Conservation (phyloP, 495 filamentous ascomycete species). For the Neurospora africana region DNA sequence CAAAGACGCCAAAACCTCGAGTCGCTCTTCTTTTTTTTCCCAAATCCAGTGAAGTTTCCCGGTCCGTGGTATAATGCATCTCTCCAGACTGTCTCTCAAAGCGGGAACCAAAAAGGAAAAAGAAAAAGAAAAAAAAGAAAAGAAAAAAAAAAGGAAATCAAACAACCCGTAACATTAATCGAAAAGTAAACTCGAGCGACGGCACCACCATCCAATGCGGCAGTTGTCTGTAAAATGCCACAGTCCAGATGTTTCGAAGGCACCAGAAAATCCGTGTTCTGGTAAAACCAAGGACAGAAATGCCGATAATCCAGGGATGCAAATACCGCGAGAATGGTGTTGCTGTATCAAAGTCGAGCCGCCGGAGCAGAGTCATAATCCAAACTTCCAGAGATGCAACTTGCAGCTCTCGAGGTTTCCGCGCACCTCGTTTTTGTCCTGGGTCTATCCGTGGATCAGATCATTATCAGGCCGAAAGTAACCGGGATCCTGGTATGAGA, state of each 20-base stretch:
- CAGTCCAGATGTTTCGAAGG: conserved; percentile 4
- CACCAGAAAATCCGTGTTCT: conserved; percentile 5
- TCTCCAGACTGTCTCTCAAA: conserved; percentile 8
- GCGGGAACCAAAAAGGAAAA: conserved; percentile 18
- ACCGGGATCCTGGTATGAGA: conserved; percentile 21
- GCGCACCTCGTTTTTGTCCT: conserved; percentile 23
- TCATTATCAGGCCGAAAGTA: conserved; percentile 14
- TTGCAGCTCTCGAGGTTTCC: conserved; percentile 32
- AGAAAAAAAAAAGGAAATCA: conserved; percentile 17
- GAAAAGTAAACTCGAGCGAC: conserved; percentile 19
- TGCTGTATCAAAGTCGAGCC: conserved; percentile 3
- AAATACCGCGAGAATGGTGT: background rate
- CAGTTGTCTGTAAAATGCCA: conserved; percentile 4
- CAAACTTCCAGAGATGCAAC: conserved; percentile 27
- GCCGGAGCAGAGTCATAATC: conserved; percentile 1
- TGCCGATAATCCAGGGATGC: conserved; percentile 1
- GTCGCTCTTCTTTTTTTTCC: conserved; percentile 8
- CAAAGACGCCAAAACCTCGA: conserved; percentile 4
- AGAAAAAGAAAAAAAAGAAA: conserved; percentile 16
- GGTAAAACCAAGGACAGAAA: conserved; percentile 2
- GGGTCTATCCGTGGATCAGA: conserved; percentile 31
- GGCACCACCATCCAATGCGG: conserved; percentile 11
- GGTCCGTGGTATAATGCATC: conserved; percentile 19
- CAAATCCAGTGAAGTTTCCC: conserved; percentile 9
- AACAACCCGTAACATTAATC: conserved; percentile 10